These are phyloP conservation scores for Camelina sativa DNA, from an alignment of 345 rosid genomes.

Conservation along the genomic window DNA sequence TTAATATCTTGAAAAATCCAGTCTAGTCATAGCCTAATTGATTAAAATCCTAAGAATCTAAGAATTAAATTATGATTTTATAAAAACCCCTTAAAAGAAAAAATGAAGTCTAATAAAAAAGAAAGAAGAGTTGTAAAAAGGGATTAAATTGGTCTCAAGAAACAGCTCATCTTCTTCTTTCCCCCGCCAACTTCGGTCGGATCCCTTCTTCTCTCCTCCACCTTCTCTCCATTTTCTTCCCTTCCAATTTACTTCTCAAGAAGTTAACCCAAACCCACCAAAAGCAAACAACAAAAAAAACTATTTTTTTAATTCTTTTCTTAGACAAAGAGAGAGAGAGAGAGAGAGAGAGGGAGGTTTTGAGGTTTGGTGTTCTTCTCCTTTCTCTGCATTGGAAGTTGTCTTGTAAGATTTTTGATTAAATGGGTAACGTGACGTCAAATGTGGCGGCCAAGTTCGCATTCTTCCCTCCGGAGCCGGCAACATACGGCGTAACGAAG, in stretches of 20 bases:
- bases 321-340: slow-evolving; percentile 15
- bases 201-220: slow-evolving; percentile 38
- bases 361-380: slow-evolving; percentile 36
- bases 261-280: slow-evolving; percentile 37
- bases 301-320: slow-evolving; percentile 3
- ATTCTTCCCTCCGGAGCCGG: slow-evolving; percentile 96
- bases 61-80: not conserved
- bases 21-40: not conserved
- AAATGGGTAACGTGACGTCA: slow-evolving; percentile 96
- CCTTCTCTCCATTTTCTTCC: slow-evolving; percentile 42
- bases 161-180: slow-evolving; percentile 40
- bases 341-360: slow-evolving; percentile 22
- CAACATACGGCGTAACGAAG: slow-evolving; percentile 69
- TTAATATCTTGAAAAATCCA: not conserved
- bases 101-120: not conserved
- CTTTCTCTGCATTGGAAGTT: slow-evolving; percentile 27
- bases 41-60: slow-evolving; percentile 26
- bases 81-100: not conserved
- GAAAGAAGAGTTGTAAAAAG: slow-evolving; percentile 14
- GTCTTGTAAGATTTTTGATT: slow-evolving; percentile 22
- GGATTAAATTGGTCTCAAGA: slow-evolving; percentile 13
- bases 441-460: slow-evolving; percentile 97
- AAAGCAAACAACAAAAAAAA: not conserved
- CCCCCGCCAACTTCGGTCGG: slow-evolving; percentile 41
- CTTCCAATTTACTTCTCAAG: slow-evolving; percentile 29